Percentiles rank a stretch among this genome's conserved stretches.
phyloP scores from a whole-genome alignment of 495 filamentous ascomycete species.

The Pseudevernia furfuracea region DNA sequence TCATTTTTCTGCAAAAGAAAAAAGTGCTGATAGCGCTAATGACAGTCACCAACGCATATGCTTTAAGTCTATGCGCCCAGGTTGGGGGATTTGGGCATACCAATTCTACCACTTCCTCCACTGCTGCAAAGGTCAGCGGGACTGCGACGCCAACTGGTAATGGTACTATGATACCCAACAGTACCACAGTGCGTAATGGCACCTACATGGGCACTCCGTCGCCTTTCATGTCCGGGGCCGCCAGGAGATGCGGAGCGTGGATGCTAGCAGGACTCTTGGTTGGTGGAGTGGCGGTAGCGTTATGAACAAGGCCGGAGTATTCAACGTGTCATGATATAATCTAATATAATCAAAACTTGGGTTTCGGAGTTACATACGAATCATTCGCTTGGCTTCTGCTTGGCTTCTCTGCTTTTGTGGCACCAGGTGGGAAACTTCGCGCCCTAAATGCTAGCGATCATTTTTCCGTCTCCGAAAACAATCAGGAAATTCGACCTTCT shows the following conservation, averaged over 20 bases:
- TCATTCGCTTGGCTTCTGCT: not conserved
- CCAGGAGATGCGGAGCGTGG: not conserved
- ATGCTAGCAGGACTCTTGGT: not conserved
- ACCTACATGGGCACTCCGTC: not conserved
- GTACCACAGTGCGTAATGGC: not conserved
- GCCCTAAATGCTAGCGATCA: no score
- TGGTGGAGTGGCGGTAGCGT: not conserved
- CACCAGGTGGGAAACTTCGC: no score
- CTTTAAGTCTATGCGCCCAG: not conserved
- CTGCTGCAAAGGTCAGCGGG: not conserved
- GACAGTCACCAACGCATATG: not conserved
- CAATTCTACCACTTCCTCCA: not conserved
- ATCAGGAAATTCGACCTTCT: no score
- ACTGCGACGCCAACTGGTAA: not conserved
- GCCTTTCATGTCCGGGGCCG: not conserved
- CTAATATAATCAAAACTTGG: not conserved
- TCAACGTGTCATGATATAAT: not conserved
- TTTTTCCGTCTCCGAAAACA: no score
- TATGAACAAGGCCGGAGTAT: not conserved
- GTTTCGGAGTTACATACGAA: not conserved
- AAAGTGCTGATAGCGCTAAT: not conserved
- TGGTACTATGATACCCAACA: not conserved
- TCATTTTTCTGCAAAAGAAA: not conserved
- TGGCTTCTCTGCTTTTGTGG: no score
- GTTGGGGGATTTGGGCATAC: not conserved